Conservation (phyloP, 2,329 filamentous ascomycete species). For the Pseudocercospora fuligena region DNA sequence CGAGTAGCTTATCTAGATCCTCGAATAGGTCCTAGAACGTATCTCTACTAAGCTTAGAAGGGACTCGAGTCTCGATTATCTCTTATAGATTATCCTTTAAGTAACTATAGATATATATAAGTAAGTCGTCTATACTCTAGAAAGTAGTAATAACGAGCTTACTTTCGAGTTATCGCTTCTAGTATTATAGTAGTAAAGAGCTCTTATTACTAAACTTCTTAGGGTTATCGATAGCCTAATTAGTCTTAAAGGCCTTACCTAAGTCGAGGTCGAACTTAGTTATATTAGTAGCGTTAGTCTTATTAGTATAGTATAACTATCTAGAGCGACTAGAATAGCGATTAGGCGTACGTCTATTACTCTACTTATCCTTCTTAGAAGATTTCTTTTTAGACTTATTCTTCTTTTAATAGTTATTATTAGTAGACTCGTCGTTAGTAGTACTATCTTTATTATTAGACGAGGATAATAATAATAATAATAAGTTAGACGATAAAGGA, state of each 20-base stretch:
- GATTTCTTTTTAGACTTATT: no score
- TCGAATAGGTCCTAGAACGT: not conserved
- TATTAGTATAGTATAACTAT: not conserved
- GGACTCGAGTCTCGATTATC: not conserved
- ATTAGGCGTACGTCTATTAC: not conserved
- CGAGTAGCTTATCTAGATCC: not conserved
- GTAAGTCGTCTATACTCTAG: not conserved
- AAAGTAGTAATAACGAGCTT: not conserved
- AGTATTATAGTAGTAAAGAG: not conserved
- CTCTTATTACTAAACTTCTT: constrained; percentile 1
- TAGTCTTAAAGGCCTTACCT: not conserved
- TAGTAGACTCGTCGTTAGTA: no score
- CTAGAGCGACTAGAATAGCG: not conserved
- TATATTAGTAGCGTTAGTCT: not conserved
- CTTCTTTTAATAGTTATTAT: no score
- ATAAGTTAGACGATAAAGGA: no score
- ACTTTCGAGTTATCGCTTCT: not conserved
- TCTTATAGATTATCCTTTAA: not conserved
- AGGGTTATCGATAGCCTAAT: not conserved
- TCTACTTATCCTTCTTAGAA: not conserved
- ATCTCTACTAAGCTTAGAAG: not conserved
- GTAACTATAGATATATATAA: not conserved
- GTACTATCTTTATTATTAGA: no score
- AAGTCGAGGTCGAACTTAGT: not conserved
- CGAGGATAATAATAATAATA: no score